A percentile compares a stretch with the other conserved stretches of the same genome.
Conservation (phyloP, 176 grass and related monocot species). For the Cocos nucifera region DNA sequence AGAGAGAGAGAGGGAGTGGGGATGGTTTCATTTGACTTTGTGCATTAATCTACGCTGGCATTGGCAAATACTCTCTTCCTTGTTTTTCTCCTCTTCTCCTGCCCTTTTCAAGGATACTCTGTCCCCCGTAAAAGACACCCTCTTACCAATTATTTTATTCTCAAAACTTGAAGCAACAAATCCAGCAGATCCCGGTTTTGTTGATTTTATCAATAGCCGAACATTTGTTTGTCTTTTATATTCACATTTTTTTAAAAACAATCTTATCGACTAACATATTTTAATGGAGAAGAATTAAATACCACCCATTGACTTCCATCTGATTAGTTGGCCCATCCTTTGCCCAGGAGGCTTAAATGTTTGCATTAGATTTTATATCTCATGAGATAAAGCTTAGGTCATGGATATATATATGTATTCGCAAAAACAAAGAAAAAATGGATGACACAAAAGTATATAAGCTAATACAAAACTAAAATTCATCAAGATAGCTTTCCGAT, state of each 20-base stretch:
- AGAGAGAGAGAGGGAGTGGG: neutral
- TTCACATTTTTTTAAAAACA: neutral
- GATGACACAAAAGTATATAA: too few species aligned
- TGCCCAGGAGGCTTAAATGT: too few species aligned
- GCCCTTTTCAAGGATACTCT: conserved; percentile 44
- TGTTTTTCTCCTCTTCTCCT: conserved; percentile 47
- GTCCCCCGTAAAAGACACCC: conserved; percentile 29
- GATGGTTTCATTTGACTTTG: neutral
- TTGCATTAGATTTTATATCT: too few species aligned
- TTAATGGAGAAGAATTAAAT: neutral
- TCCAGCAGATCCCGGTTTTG: conserved; percentile 26
- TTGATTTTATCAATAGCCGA: conserved; percentile 25
- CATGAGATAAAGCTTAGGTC: too few species aligned
- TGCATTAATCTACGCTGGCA: conserved; percentile 14
- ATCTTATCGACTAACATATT: neutral
- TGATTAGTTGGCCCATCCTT: too few species aligned
- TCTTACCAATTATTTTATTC: conserved; percentile 9
- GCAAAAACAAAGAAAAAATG: too few species aligned
- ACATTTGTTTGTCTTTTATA: conserved; percentile 25
- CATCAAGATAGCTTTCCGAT: neutral
- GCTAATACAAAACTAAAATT: too few species aligned
- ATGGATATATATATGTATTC: too few species aligned
- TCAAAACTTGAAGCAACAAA: conserved; percentile 14
- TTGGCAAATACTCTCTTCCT: conserved; percentile 17
- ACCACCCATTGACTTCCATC: too few species aligned